Evolutionary conservation across 768 basidiomycete species (phyloP), one percentile per base, ranked within the genome.

Genomic region (Tylopilus vinaceipallidus): DNA sequence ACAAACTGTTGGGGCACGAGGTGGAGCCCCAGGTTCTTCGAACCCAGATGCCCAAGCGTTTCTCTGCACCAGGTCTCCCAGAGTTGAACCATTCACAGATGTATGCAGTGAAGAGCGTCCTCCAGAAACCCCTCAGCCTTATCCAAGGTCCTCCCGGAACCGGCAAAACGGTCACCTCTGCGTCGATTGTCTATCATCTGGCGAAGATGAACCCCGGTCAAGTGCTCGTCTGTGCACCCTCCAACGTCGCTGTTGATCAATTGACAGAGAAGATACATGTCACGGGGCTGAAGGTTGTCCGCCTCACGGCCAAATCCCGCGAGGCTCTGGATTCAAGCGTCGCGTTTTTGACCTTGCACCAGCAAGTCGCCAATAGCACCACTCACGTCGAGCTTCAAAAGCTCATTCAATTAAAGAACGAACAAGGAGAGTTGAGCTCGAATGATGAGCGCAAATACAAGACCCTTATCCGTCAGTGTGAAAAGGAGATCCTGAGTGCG

Each of bases 171-270:
- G 97, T 99, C 46, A 99, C 97, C 0, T 99, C 97, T 9, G 97
- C 97, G 10, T 98, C 97, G 4, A 95, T 97, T 58, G 97, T 99
- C 38, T 91, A 98, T 69, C 95, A 99, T 66, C 84, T 99, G 17
- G 94, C 94, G 34, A 98, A 98, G 76, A 98, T 99, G 95, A 98
- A 98, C 64, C 94, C 95, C 0, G 95, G 95, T 42, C 97, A 98
- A 71, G 97, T 99, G 35, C 89, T 99, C 43, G 97, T 99, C 54
- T 95, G 94, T 66, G 97, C 97, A 8, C 97, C 97, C 0, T 98
- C 95, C 45, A 99, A 99, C 71, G 97, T 99, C 59, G 97, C 97
- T 39, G 97, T 99, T 51, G 97, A 99, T 64, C 97, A 99, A 65
- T 82, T 99, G 47, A 97, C 95, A 19, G 97, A 98, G 73, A 98